These are phyloP conservation scores for Pythium scleroteichum DNA, from an alignment of 352 stramenopile genomes.

Conservation along the genomic window DNA sequence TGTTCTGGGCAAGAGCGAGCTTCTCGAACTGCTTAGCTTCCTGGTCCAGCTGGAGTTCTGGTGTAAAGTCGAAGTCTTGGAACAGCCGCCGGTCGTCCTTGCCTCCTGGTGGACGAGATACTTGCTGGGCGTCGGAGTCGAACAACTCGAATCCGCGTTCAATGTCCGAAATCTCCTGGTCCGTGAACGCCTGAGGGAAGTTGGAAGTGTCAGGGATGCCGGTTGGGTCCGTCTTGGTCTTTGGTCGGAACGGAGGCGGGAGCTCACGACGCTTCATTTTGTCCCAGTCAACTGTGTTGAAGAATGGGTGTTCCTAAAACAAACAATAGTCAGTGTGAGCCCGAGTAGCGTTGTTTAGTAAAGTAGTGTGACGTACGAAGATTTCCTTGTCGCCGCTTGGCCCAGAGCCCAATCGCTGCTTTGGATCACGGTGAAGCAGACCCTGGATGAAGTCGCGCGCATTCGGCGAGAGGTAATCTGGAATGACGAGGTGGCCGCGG, in stretches of 20 bases:
- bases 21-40: conserved; percentile 88
- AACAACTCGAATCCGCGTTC: conserved; percentile 67
- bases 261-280: conserved; percentile 80
- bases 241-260: conserved; percentile 80
- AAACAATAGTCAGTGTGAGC: not conserved
- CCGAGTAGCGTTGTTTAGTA: not conserved
- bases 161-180: conserved; percentile 87
- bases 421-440: conserved; percentile 78
- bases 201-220: conserved; percentile 83
- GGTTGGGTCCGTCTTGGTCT: conserved; percentile 72
- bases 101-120: conserved; percentile 49
- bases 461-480: conserved; percentile 74
- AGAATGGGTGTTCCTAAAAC: conserved; percentile 75
- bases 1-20: conserved; percentile 78
- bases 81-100: conserved; percentile 77
- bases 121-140: conserved; percentile 55
- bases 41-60: conserved; percentile 75
- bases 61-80: conserved; percentile 87
- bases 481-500: conserved; percentile 76
- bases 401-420: conserved; percentile 75
- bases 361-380: conserved; percentile 48
- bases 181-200: conserved; percentile 85
- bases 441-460: conserved; percentile 78
- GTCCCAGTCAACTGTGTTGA: conserved; percentile 83
- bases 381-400: conserved; percentile 79